Evolutionary conservation across 768 basidiomycete genomes (phyloP).

Genomic region (Leucocoprinus sp.): DNA sequence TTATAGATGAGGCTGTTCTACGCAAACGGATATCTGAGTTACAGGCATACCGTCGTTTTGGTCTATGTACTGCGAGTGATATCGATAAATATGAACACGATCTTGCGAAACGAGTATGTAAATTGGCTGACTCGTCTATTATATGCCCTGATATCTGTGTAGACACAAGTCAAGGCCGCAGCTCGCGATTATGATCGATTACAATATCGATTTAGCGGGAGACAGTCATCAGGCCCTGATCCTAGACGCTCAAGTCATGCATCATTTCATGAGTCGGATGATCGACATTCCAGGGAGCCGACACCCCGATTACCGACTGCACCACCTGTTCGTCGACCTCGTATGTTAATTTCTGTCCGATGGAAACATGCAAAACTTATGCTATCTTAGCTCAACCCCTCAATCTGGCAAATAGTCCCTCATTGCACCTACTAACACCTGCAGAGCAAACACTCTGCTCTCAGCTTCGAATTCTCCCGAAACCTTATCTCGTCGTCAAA

Average conservation of each 20-base stretch:
- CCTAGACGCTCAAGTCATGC: constrained; percentile 35
- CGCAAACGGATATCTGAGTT: constrained; percentile 87
- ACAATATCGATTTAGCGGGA: constrained; percentile 40
- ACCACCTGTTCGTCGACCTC: constrained; percentile 35
- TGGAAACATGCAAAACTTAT: constrained; percentile 4
- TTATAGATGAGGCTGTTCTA: constrained; percentile 75
- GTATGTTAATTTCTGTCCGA: constrained; percentile 22
- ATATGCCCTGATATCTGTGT: constrained; percentile 7
- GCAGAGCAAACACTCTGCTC: constrained; percentile 88
- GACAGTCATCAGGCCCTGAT: constrained; percentile 50
- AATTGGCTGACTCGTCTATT: neutral
- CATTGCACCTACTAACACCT: constrained; percentile 81
- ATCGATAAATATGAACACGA: constrained; percentile 85
- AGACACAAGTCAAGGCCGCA: constrained; percentile 60
- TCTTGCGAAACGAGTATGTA: constrained; percentile 60
- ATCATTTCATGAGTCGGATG: constrained; percentile 39
- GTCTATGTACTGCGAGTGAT: constrained; percentile 77
- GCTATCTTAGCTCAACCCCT: constrained; percentile 47
- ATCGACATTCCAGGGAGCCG: constrained; percentile 50
- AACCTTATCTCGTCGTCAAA: constrained; percentile 93
- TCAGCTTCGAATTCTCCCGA: constrained; percentile 82
- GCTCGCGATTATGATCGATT: constrained; percentile 48
- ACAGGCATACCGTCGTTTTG: constrained; percentile 83
- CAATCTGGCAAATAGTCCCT: constrained; percentile 86
- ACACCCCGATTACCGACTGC: constrained; percentile 43